Percentiles rank a stretch among this genome's conserved stretches.
Conservation (phyloP, 345 rosid genomes). For the Eucalyptus dawsonii region DNA sequence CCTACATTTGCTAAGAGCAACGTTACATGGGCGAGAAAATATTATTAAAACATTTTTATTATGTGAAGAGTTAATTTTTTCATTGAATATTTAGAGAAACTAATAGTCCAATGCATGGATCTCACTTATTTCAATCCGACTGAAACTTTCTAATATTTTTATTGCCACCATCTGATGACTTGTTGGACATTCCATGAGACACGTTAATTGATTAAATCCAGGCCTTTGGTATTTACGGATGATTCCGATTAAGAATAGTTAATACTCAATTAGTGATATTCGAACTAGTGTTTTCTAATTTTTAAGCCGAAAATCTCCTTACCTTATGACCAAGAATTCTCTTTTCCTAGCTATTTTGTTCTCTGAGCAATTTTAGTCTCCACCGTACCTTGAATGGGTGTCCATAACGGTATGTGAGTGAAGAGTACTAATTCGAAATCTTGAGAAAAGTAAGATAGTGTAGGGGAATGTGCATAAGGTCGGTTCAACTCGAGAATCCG, state of each 20-base stretch:
- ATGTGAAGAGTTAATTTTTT: neutral
- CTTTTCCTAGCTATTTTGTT: neutral
- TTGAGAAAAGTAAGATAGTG: too few relatives aligned
- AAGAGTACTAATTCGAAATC: neutral
- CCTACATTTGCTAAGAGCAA: neutral
- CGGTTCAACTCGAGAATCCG: neutral
- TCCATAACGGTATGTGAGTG: neutral
- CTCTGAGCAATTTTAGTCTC: neutral
- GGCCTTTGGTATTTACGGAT: neutral
- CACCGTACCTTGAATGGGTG: neutral
- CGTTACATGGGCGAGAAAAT: neutral
- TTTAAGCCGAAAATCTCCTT: neutral
- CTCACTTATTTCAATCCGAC: neutral
- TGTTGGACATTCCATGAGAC: neutral
- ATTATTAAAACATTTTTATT: neutral
- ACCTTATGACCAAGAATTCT: neutral
- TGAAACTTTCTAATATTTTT: neutral
- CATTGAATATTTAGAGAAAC: neutral
- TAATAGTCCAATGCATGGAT: neutral
- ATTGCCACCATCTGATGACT: neutral
- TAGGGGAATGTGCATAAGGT: neutral
- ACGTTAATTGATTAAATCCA: neutral
- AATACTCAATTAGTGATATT: neutral
- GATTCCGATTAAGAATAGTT: neutral
- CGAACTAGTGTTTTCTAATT: neutral